Percentiles rank a stretch among this genome's conserved stretches.
These are phyloP conservation scores for Cladosporium colombiae DNA, from an alignment of 2,329 filamentous ascomycete species.

Conservation along the genomic window DNA sequence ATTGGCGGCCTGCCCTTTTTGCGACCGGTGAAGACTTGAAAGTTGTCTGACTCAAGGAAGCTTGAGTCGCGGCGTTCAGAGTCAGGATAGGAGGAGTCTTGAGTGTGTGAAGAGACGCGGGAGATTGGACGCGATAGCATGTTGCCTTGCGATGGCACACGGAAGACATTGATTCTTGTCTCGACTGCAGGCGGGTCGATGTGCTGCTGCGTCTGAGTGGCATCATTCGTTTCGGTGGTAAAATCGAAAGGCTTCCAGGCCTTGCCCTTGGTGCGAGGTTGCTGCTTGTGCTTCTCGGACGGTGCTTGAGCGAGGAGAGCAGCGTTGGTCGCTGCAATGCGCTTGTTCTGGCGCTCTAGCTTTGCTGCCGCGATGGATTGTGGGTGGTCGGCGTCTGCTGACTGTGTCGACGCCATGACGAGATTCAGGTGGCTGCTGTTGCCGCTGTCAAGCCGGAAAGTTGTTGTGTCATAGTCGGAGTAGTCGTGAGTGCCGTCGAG, in stretches of 20 bases:
- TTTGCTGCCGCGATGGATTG: constrained; percentile 26
- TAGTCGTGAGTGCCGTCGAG: neutral
- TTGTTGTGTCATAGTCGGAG: neutral
- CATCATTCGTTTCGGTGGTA: constrained; percentile 19
- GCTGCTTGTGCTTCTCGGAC: constrained; percentile 24
- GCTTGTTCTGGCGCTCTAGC: constrained; percentile 36
- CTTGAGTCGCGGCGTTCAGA: constrained; percentile 27
- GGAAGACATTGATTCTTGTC: constrained; percentile 36
- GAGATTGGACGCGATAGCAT: constrained; percentile 33
- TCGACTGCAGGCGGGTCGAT: constrained; percentile 25
- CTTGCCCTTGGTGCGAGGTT: constrained; percentile 30
- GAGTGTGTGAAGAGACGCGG: constrained; percentile 30
- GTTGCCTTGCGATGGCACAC: constrained; percentile 26
- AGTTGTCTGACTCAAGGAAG: constrained; percentile 28
- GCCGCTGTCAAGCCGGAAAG: neutral
- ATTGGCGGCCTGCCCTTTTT: constrained; percentile 26
- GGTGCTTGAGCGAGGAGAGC: constrained; percentile 26
- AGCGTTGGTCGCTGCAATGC: constrained; percentile 35
- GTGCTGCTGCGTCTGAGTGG: constrained; percentile 12
- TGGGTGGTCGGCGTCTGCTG: neutral
- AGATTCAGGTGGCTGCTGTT: neutral
- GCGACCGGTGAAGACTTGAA: constrained; percentile 35
- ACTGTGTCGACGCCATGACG: neutral
- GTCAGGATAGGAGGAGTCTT: constrained; percentile 21
- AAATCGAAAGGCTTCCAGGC: constrained; percentile 34